Conservation (phyloP, 2,329 filamentous ascomycete genomes). For the Aspergillus jensenii region DNA sequence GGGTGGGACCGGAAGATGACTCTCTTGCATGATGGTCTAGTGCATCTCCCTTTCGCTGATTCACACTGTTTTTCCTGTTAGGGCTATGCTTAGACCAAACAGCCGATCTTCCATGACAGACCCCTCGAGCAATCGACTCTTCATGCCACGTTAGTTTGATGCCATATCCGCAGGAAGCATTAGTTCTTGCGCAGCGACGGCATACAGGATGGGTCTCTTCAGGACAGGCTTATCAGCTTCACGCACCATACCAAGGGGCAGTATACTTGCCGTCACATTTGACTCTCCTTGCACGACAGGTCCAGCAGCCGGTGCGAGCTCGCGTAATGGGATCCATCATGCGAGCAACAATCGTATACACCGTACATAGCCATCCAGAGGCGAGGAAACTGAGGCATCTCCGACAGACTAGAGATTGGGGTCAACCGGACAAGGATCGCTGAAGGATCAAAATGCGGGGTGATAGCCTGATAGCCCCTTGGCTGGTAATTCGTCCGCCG, state of each 20-base stretch:
- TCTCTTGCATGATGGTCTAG: background rate
- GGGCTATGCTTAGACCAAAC: too few species aligned
- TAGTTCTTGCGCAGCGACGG: background rate
- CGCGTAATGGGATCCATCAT: slow-evolving; percentile 13
- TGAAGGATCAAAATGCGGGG: too few species aligned
- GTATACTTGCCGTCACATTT: slow-evolving; percentile 24
- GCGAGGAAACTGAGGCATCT: too few species aligned
- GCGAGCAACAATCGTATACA: too few species aligned
- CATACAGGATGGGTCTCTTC: background rate
- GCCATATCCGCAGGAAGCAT: slow-evolving; percentile 19
- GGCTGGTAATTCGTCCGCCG: too few species aligned
- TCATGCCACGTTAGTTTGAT: slow-evolving; percentile 26
- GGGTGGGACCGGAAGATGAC: too few species aligned
- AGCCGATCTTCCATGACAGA: slow-evolving; percentile 24
- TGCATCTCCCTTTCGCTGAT: background rate
- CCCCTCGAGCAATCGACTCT: slow-evolving; percentile 24
- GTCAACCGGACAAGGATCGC: too few species aligned
- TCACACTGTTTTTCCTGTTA: background rate
- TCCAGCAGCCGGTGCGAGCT: slow-evolving; percentile 23
- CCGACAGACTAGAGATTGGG: too few species aligned
- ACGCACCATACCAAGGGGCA: background rate
- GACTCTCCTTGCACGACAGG: slow-evolving; percentile 21
- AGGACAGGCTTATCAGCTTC: too few species aligned
- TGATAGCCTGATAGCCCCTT: too few species aligned
- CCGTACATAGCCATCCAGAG: too few species aligned